Base-by-base conservation (phyloP, 1,284 basidiomycete genomes). In the Coniferiporia weirii region DNA sequence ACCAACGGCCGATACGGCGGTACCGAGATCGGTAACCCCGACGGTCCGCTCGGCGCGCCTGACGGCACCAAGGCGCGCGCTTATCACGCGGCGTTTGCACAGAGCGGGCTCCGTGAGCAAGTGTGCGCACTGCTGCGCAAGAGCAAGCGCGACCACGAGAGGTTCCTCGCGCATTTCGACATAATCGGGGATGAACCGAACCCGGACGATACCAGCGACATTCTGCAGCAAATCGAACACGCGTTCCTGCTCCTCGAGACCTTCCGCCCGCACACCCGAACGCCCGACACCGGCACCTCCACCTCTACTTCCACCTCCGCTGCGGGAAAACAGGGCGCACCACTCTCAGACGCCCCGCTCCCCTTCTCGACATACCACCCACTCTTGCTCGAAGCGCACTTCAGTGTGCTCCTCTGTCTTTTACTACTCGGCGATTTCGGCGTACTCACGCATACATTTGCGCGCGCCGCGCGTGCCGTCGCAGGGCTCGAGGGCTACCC, bases 361-460 rank as follows among this genome's bases (percentile, higher is more conserved):
- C 70, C 82, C 27, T 87, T 89, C 72, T 89, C 91, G 57, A 91
- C 90, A 0, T 93, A 93, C 68, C 91, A 93, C 65, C 91, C 91
- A 7, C 77, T 93, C 38, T 80, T 93, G 52, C 85, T 92, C 60
- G 91, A 93, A 69, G 84, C 89, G 5, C 85, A 89, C 68, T 93
- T 87, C 73, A 87, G 81, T 62, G 76, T 91, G 55, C 75, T 93
- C 35, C 75, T 91, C 61, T 83, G 83, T 63, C 75, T 82, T 53
- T 74, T 93, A 57, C 79, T 93, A 76, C 79, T 91, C 10, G 89
- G 84, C 1, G 87, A 91, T 63, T 83, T 92, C 65, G 66, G 76
- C 5, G 71, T 72, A 7, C 73, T 91, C 19, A 71, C 89, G 6
- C 76, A 78, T 8, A 78, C 80, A 0, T 91, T 92, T 66, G 73